Evolutionary conservation across 192 early-diverging fungal species (phyloP), one percentile per base, ranked within the genome.

Genomic region (Coemansia sp.): DNA sequence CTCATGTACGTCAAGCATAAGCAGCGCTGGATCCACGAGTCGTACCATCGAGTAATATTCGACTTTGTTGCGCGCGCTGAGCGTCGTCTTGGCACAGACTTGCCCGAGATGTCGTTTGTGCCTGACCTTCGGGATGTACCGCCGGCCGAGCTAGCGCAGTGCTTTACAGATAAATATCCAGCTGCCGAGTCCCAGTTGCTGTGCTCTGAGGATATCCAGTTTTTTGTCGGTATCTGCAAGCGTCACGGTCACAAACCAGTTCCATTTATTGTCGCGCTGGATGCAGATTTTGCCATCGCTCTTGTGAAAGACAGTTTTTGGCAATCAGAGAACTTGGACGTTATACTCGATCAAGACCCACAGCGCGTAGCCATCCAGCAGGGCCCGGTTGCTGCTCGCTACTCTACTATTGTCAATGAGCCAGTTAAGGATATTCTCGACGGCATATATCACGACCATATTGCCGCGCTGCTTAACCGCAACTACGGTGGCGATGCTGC

Each of bases 241-340:
- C 89, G 88, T 0, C 53, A 89, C 47, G 89, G 89, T 26, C 90
- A 93, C 69, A 96, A 95, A 82, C 96, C 93, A 13, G 90, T 93
- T 9, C 92, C 93, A 37, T 97, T 95, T 75, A 91, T 98, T 42
- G 91, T 93, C 8, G 87, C 90, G 14, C 75, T 98, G 19, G 94
- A 95, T 68, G 88, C 89, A 62, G 91, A 93, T 79, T 95, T 98
- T 84, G 92, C 94, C 71, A 84, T 87, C 19, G 90, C 92, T 90
- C 89, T 96, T 84, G 91, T 91, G 81, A 97, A 96, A 87, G 91
- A 95, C 75, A 91, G 91, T 9, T 77, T 91, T 30, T 96, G 94
- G 95, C 93, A 94, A 73, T 89, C 92, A 1, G 96, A 96, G 68
- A 87, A 96, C 53, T 74, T 97, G 7, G 91, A 91, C 49, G 88